Evolutionary conservation across 441 rosid genomes (phyloP).

Genomic region (Populus tomentosa): DNA sequence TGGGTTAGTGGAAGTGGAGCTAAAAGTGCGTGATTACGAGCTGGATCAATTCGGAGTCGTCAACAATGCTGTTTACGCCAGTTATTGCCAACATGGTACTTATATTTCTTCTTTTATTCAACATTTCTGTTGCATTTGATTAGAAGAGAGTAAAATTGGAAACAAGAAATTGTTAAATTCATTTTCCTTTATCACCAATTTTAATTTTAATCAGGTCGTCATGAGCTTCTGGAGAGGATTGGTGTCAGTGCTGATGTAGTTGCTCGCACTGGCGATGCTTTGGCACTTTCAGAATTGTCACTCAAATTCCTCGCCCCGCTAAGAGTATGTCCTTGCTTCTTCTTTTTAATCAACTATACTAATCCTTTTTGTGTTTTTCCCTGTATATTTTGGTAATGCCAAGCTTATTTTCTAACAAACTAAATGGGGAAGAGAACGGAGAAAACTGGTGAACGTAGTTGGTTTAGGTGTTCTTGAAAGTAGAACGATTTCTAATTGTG

Average conservation of each 20-base stretch:
- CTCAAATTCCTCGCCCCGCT: slow-evolving; percentile 68
- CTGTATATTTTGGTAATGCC: background rate
- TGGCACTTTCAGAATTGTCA: slow-evolving; percentile 61
- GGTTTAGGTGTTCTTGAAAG: background rate
- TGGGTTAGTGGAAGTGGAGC: slow-evolving; percentile 48
- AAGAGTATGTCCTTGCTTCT: slow-evolving; percentile 38
- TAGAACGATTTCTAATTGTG: background rate
- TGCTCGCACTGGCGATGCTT: slow-evolving; percentile 56
- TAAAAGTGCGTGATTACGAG: slow-evolving; percentile 78
- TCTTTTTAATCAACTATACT: background rate
- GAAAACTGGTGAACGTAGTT: background rate
- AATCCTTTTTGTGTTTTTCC: background rate
- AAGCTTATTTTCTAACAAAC: background rate
- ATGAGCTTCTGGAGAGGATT: slow-evolving; percentile 58
- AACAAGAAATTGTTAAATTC: background rate
- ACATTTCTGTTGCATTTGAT: background rate
- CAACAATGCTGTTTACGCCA: slow-evolving; percentile 80
- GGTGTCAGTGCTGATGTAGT: slow-evolving; percentile 59
- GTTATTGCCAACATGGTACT: slow-evolving; percentile 71
- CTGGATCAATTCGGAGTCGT: slow-evolving; percentile 88
- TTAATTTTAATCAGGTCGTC: slow-evolving; percentile 46
- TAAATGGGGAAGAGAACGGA: background rate
- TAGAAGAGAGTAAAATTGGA: background rate
- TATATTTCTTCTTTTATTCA: background rate
- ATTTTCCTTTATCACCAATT: background rate